These are phyloP conservation scores for Ophiosphaerella korrae DNA, from an alignment of 2,329 filamentous ascomycete genomes.

Conservation along the genomic window DNA sequence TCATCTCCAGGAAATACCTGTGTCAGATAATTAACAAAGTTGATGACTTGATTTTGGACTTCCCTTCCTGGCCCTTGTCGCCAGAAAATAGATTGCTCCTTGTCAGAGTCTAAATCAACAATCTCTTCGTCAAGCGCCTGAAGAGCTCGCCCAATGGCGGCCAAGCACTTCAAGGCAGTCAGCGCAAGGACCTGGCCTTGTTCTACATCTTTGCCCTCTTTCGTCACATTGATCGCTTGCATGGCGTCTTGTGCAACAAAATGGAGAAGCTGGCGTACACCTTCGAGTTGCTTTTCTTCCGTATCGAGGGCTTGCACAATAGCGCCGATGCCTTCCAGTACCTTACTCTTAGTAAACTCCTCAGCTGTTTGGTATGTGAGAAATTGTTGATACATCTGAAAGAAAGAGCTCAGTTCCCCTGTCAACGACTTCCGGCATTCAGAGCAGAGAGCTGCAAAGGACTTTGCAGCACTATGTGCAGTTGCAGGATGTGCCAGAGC, in stretches of 20 bases:
- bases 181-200: constrained; percentile 52
- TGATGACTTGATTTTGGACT: constrained; percentile 59
- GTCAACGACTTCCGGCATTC: constrained; percentile 74
- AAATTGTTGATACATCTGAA: constrained; percentile 73
- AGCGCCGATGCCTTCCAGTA: constrained; percentile 74
- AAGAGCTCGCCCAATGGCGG: constrained; percentile 72
- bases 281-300: constrained; percentile 59
- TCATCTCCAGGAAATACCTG: constrained; percentile 63
- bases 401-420: constrained; percentile 68
- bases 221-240: constrained; percentile 38
- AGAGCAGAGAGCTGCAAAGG: constrained; percentile 75
- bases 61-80: constrained; percentile 52
- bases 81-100: constrained; percentile 54
- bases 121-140: constrained; percentile 70
- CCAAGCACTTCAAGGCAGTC: constrained; percentile 69
- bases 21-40: constrained; percentile 57
- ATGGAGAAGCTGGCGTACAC: constrained; percentile 63
- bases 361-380: constrained; percentile 66
- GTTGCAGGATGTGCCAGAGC: constrained; percentile 68
- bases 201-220: constrained; percentile 43
- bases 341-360: constrained; percentile 71
- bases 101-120: constrained; percentile 68
- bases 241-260: constrained; percentile 68
- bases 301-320: constrained; percentile 74
- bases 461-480: constrained; percentile 72